Evolutionary conservation across 2,329 filamentous ascomycete genomes (phyloP).

Genomic region (Beauveria bassiana): DNA sequence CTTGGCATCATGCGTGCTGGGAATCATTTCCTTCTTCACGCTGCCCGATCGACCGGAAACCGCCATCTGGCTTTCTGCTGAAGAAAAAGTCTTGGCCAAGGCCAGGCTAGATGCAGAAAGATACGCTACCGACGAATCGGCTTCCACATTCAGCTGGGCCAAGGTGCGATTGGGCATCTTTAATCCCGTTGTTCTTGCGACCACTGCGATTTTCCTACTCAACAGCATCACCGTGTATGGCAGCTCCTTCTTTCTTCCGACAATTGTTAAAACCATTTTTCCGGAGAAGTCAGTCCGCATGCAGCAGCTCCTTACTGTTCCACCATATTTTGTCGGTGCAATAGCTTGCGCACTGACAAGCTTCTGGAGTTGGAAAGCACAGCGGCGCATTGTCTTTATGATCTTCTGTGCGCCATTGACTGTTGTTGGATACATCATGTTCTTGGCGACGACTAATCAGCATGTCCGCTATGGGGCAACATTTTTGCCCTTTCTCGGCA

Average conservation of each 20-base stretch:
- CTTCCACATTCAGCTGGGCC: constrained; percentile 48
- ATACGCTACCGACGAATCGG: constrained; percentile 46
- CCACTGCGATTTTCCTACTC: constrained; percentile 52
- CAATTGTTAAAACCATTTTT: constrained; percentile 63
- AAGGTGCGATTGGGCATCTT: constrained; percentile 57
- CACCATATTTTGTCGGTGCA: background rate
- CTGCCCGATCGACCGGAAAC: constrained; percentile 60
- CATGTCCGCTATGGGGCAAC: constrained; percentile 58
- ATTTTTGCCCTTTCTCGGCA: constrained; percentile 56
- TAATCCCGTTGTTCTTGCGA: constrained; percentile 46
- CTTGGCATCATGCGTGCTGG: constrained; percentile 46
- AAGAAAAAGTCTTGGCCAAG: constrained; percentile 56
- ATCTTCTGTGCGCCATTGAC: constrained; percentile 51
- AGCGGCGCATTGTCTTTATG: constrained; percentile 35
- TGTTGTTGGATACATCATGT: constrained; percentile 62
- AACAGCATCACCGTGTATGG: constrained; percentile 67
- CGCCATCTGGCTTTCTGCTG: constrained; percentile 54
- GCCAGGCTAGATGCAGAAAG: constrained; percentile 53
- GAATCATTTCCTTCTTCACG: constrained; percentile 51
- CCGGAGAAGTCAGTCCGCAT: constrained; percentile 46
- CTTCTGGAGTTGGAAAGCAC: constrained; percentile 6
- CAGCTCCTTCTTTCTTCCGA: constrained; percentile 63
- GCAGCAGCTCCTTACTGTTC: constrained; percentile 42
- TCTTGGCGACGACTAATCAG: constrained; percentile 45
- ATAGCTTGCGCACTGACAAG: background rate